Conservation (phyloP, 176 grass and related monocot species). For the Thalia dealbata region DNA sequence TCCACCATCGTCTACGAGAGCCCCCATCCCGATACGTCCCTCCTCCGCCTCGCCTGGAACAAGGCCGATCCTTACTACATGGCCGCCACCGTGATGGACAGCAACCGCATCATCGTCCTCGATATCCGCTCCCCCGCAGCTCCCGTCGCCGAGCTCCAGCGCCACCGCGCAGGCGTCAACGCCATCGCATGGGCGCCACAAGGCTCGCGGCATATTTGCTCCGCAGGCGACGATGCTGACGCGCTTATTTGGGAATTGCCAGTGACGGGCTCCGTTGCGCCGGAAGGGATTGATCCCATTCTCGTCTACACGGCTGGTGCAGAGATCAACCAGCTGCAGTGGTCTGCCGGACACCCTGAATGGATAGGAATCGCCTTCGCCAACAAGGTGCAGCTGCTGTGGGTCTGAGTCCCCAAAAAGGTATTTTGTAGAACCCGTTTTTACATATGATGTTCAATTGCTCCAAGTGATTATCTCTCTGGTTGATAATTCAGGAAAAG, state of each 20-base stretch:
- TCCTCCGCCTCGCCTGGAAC: slow-evolving; percentile 91
- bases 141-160: slow-evolving; percentile 78
- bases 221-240: slow-evolving; percentile 70
- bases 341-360: slow-evolving; percentile 54
- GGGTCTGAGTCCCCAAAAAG: slow-evolving; percentile 42
- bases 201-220: slow-evolving; percentile 62
- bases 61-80: slow-evolving; percentile 62
- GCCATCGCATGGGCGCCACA: slow-evolving; percentile 75
- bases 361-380: slow-evolving; percentile 93
- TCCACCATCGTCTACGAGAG: slow-evolving; percentile 97
- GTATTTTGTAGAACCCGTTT: not conserved
- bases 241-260: slow-evolving; percentile 73
- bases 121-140: slow-evolving; percentile 76
- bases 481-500: no score
- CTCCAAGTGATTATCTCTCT: no score
- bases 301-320: slow-evolving; percentile 50
- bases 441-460: not conserved
- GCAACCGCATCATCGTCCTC: slow-evolving; percentile 73
- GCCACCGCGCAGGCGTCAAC: slow-evolving; percentile 67
- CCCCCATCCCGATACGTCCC: slow-evolving; percentile 77
- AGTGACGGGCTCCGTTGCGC: slow-evolving; percentile 7
- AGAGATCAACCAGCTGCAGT: slow-evolving; percentile 91
- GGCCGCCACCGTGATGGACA: slow-evolving; percentile 91
- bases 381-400: slow-evolving; percentile 84
- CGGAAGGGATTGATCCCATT: slow-evolving; percentile 63